phyloP scores from a whole-genome alignment of 164 flowering plant genomes.

The Chimonanthus salicifolius region DNA sequence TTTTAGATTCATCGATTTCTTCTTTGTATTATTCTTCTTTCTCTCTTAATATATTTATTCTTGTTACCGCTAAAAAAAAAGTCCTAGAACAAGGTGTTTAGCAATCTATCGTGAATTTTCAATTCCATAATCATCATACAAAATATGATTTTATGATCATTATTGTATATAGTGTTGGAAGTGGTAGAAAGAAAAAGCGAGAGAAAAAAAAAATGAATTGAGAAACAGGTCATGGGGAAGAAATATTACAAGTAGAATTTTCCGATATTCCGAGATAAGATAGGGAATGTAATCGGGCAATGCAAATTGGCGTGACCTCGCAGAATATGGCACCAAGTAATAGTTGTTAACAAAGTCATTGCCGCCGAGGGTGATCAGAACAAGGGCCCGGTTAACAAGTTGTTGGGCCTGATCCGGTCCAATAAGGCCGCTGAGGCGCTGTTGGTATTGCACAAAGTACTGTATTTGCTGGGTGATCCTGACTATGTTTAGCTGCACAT shows the following conservation, averaged over 20 bases:
- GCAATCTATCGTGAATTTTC: too few species aligned
- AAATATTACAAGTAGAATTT: constrained; percentile 38
- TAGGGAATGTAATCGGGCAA: constrained; percentile 37
- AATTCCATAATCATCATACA: too few species aligned
- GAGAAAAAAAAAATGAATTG: neutral
- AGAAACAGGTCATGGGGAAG: neutral
- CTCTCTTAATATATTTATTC: too few species aligned
- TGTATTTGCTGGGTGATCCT: constrained; percentile 40
- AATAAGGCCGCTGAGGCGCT: constrained; percentile 30
- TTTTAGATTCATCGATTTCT: too few species aligned
- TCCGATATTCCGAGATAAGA: constrained; percentile 51
- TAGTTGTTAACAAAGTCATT: constrained; percentile 91
- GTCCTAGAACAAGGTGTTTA: too few species aligned
- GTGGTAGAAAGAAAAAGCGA: neutral
- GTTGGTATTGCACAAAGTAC: constrained; percentile 49
- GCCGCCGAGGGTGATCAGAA: constrained; percentile 64
- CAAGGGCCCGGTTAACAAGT: constrained; percentile 51
- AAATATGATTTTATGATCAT: too few species aligned
- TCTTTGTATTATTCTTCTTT: too few species aligned
- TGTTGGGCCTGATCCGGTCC: constrained; percentile 29
- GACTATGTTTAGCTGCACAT: constrained; percentile 53
- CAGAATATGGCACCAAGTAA: constrained; percentile 44
- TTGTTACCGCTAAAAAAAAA: too few species aligned
- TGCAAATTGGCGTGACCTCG: constrained; percentile 46
- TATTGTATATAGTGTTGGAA: too few species aligned